phyloP scores from a whole-genome alignment of 2,329 filamentous ascomycete genomes.

The Sporothrix schenckii region DNA sequence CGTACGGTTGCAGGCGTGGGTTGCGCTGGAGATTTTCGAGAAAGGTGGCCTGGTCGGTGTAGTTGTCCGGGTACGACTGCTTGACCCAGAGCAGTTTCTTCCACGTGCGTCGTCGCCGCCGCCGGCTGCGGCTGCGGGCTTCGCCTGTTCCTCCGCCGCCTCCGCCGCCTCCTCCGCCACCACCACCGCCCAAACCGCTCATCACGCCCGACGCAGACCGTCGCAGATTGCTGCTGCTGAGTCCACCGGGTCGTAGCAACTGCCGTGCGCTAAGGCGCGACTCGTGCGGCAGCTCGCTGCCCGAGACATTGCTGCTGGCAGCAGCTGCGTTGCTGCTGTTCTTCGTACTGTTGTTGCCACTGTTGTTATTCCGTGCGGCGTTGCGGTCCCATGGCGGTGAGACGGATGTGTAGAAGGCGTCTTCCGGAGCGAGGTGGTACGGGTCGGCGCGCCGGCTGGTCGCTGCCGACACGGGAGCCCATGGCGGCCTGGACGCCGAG shows the following conservation, averaged over 20 bases:
- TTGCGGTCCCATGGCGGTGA: conserved; percentile 61
- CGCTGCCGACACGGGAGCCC: conserved; percentile 36
- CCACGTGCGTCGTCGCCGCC: conserved; percentile 72
- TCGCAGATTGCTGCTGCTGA: conserved; percentile 38
- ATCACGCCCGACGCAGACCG: conserved; percentile 35
- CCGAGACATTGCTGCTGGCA: conserved; percentile 7
- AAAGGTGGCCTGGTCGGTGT: conserved; percentile 95
- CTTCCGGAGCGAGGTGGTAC: conserved; percentile 76
- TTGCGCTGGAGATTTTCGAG: conserved; percentile 95
- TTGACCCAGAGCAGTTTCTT: conserved; percentile 98
- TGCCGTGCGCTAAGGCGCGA: conserved; percentile 6
- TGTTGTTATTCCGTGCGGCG: conserved; percentile 20
- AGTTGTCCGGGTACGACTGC: conserved; percentile 97
- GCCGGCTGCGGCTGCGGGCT: conserved; percentile 62
- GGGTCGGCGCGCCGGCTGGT: conserved; percentile 56
- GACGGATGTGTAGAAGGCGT: conserved; percentile 68
- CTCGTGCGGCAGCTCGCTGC: conserved; percentile 25
- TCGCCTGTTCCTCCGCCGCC: conserved; percentile 41
- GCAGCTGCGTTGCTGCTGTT: not conserved
- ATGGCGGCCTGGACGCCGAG: not conserved
- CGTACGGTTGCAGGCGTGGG: conserved; percentile 88
- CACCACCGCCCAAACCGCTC: conserved; percentile 45
- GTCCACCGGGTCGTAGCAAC: conserved; percentile 30
- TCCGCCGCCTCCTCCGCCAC: conserved; percentile 42
- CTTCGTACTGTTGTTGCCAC: not conserved